Conservation (phyloP, 495 filamentous ascomycete genomes). For the Penicillium desertorum region DNA sequence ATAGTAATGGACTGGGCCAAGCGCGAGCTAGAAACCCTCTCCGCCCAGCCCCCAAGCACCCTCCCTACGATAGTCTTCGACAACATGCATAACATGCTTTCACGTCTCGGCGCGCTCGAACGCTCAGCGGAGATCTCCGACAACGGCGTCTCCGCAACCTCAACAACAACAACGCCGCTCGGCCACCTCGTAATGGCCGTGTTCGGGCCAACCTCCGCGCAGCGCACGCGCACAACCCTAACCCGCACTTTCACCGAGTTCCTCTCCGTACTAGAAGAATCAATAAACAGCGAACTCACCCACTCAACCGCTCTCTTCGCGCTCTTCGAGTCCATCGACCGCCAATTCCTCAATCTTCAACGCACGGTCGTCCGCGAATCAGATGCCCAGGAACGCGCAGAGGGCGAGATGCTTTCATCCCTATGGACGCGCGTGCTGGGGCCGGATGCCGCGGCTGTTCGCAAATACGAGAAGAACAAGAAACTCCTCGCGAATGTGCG, state of each 20-base stretch:
- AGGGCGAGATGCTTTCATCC: constrained; percentile 75
- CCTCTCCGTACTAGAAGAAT: constrained; percentile 81
- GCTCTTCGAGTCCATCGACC: constrained; percentile 84
- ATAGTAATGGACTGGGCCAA: constrained; percentile 95
- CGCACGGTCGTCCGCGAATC: constrained; percentile 82
- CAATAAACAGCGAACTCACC: constrained; percentile 76
- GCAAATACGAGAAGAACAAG: constrained; percentile 88
- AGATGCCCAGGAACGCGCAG: constrained; percentile 71
- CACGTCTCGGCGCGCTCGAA: constrained; percentile 67
- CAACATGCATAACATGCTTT: constrained; percentile 77
- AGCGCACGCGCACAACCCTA: constrained; percentile 75
- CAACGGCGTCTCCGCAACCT: constrained; percentile 39
- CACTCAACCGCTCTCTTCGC: constrained; percentile 73
- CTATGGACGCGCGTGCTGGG: constrained; percentile 85
- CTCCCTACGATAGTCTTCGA: constrained; percentile 66
- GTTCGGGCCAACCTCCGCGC: constrained; percentile 74
- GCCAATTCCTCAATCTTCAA: constrained; percentile 82
- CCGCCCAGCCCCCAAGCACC: constrained; percentile 51
- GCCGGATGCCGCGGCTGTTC: constrained; percentile 63
- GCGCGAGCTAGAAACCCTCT: constrained; percentile 67
- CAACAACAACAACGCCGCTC: constrained; percentile 59
- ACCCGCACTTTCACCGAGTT: constrained; percentile 87
- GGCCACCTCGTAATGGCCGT: constrained; percentile 65
- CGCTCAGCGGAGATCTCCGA: constrained; percentile 31
- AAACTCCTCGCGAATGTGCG: constrained; percentile 71